These are phyloP conservation scores for Lachnellula subtilissima DNA, from an alignment of 2,329 filamentous ascomycete genomes.

Conservation along the genomic window DNA sequence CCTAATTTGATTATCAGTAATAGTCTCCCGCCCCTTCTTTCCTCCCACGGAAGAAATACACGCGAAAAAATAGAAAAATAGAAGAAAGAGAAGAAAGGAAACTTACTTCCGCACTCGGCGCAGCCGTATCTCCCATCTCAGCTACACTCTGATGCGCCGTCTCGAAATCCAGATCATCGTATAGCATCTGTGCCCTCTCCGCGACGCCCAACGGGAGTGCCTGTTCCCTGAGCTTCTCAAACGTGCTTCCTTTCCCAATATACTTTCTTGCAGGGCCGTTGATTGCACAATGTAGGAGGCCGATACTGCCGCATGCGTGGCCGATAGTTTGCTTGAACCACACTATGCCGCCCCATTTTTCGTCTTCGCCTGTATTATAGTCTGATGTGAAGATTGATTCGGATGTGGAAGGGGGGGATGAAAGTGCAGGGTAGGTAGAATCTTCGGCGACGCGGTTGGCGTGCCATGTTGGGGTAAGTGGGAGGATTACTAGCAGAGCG, in stretches of 20 bases:
- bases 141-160: conserved; percentile 78
- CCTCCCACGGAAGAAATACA: not conserved
- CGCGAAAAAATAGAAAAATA: not conserved
- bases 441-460: conserved; percentile 73
- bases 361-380: conserved; percentile 64
- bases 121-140: conserved; percentile 69
- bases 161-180: conserved; percentile 72
- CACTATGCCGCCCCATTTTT: conserved; percentile 75
- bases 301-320: conserved; percentile 92
- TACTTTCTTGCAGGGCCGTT: conserved; percentile 82
- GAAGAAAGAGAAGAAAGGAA: conserved; percentile 59
- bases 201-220: conserved; percentile 66
- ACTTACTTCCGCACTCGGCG: conserved; percentile 75
- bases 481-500: conserved; percentile 90
- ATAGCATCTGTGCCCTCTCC: conserved; percentile 69
- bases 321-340: conserved; percentile 97
- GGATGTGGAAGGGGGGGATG: no score
- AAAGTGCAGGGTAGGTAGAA: conserved; percentile 56
- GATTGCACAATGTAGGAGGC: conserved; percentile 73
- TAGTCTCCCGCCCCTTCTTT: no score
- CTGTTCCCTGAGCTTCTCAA: conserved; percentile 60
- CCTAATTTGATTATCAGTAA: no score
- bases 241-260: conserved; percentile 45
- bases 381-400: conserved; percentile 35
- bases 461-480: conserved; percentile 77